Percentiles rank a stretch among this genome's conserved stretches.
Evolutionary conservation across 192 early-diverging fungal genomes (phyloP).

Genomic region (Diversispora epigaea): DNA sequence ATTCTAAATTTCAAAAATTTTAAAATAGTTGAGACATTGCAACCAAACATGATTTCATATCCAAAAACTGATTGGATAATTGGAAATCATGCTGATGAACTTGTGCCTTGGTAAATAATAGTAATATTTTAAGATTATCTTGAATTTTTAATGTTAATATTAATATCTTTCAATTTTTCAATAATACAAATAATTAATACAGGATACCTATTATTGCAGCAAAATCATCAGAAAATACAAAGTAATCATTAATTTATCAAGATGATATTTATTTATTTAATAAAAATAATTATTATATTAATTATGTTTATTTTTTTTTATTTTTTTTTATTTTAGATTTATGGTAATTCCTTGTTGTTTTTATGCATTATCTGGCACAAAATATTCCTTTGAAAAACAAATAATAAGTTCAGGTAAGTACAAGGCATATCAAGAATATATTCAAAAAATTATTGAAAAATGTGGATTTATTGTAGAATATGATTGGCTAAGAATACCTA

Average conservation of each 20-base stretch:
- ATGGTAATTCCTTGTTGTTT: constrained; percentile 84
- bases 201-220: constrained; percentile 77
- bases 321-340: constrained; percentile 58
- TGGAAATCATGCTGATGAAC: constrained; percentile 88
- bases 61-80: constrained; percentile 73
- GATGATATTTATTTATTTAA: background rate
- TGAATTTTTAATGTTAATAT: constrained; percentile 5
- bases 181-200: background rate
- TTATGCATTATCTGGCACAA: constrained; percentile 67
- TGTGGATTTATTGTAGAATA: constrained; percentile 63
- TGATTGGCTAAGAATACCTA: constrained; percentile 74
- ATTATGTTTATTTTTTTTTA: background rate
- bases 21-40: constrained; percentile 57
- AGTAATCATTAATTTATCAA: constrained; percentile 35
- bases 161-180: background rate
- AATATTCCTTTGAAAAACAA: constrained; percentile 49
- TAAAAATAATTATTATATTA: background rate
- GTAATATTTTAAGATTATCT: background rate
- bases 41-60: constrained; percentile 48
- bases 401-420: constrained; percentile 61
- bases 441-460: constrained; percentile 47
- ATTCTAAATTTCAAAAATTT: background rate
- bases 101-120: constrained; percentile 67
- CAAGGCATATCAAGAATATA: constrained; percentile 65
- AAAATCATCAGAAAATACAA: constrained; percentile 43